Evolutionary conservation across 1,284 basidiomycete genomes (phyloP).

Genomic region (Wolfiporia cocos): DNA sequence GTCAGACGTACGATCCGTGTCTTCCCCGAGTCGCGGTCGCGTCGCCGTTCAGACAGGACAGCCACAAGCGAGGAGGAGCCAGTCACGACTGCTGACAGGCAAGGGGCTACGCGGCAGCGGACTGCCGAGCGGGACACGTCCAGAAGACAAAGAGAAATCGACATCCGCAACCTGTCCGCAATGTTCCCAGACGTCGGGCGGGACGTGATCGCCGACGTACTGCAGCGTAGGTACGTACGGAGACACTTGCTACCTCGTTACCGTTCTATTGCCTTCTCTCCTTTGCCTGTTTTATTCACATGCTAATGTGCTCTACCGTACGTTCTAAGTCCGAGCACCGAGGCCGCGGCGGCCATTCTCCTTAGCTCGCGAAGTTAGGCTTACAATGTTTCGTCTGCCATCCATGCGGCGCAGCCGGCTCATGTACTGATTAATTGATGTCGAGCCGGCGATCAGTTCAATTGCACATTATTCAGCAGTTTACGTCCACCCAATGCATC

Average conservation of each 20-base stretch:
- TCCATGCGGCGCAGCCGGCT: no score
- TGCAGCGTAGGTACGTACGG: slow-evolving; percentile 76
- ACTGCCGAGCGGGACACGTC: not conserved
- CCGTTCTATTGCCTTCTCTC: slow-evolving; percentile 4
- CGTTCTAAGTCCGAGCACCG: slow-evolving; percentile 62
- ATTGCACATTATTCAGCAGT: no score
- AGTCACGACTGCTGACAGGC: slow-evolving; percentile 44
- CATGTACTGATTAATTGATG: no score
- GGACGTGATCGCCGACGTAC: slow-evolving; percentile 69
- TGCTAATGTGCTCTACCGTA: slow-evolving; percentile 1
- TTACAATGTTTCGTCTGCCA: not conserved
- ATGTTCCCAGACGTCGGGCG: slow-evolving; percentile 83
- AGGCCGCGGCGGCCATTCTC: slow-evolving; percentile 78
- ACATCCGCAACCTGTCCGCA: slow-evolving; percentile 64
- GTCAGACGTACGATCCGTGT: slow-evolving; percentile 48
- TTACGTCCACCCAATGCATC: no score
- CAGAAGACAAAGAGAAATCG: slow-evolving; percentile 42
- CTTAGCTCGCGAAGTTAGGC: slow-evolving; percentile 37
- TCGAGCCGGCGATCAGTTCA: no score
- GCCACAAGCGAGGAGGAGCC: slow-evolving; percentile 40
- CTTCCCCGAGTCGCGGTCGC: slow-evolving; percentile 38
- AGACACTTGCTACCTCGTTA: not conserved
- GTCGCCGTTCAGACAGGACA: slow-evolving; percentile 19
- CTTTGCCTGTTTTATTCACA: not conserved
- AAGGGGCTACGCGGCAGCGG: slow-evolving; percentile 8